Conservation (phyloP, 495 filamentous ascomycete species). For the Aspergillus ellipticus region DNA sequence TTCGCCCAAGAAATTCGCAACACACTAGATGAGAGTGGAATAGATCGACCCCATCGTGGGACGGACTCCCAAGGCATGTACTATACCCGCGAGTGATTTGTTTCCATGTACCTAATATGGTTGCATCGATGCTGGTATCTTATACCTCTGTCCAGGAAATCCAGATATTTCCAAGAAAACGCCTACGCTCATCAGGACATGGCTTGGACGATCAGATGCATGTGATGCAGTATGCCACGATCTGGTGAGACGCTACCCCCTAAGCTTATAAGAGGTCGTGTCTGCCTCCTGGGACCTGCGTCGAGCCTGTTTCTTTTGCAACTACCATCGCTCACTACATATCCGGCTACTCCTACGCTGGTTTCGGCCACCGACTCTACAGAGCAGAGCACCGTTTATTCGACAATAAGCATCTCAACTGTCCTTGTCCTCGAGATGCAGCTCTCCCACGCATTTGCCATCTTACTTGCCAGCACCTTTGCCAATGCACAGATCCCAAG, state of each 20-base stretch:
- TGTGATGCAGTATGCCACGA: constrained; percentile 2
- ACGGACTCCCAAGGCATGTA: too few relatives aligned
- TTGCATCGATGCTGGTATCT: background rate
- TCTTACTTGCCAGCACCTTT: constrained; percentile 34
- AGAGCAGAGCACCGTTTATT: too few relatives aligned
- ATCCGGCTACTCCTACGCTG: constrained; percentile 17
- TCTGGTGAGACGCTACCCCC: constrained; percentile 1
- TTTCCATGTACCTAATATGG: too few relatives aligned
- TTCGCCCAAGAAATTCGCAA: too few relatives aligned
- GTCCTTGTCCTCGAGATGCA: constrained; percentile 42
- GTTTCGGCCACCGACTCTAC: constrained; percentile 17
- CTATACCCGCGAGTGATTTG: too few relatives aligned
- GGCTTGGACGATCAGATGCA: background rate
- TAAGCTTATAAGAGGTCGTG: constrained; percentile 1
- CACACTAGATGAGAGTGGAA: too few relatives aligned
- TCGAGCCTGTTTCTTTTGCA: background rate
- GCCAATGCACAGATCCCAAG: constrained; percentile 38
- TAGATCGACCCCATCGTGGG: too few relatives aligned
- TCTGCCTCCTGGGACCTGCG: background rate
- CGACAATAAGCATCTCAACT: background rate
- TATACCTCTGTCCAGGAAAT: background rate
- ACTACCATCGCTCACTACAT: constrained; percentile 20
- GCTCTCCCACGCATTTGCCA: constrained; percentile 30
- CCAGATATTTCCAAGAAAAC: background rate
- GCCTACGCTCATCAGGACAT: background rate